Percentiles rank a stretch among this genome's conserved stretches.
phyloP scores from a whole-genome alignment of 1,139 yeast species.

The Taphrina communis region DNA sequence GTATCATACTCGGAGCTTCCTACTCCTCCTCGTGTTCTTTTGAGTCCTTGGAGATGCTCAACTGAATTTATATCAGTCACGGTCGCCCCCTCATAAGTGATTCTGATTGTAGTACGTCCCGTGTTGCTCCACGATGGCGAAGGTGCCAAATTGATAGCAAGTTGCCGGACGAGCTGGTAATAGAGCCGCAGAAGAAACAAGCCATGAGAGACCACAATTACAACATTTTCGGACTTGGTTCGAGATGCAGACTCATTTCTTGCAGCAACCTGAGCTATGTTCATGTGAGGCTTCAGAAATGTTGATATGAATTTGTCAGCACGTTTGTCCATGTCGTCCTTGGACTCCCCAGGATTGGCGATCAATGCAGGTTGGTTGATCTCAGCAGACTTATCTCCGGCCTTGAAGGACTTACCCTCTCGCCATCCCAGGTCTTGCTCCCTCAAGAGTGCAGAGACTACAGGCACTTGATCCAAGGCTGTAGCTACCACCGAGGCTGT shows the following conservation, averaged over 20 bases:
- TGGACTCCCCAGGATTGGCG: conserved; percentile 26
- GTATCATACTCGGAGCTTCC: conserved; percentile 31
- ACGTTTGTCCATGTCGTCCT: conserved; percentile 27
- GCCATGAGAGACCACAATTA: conserved; percentile 37
- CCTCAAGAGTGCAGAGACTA: background rate
- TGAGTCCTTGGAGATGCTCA: conserved; percentile 29
- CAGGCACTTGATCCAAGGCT: background rate
- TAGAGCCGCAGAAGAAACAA: conserved; percentile 33
- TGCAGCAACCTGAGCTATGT: background rate
- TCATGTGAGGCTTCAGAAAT: background rate
- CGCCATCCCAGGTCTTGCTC: conserved; percentile 40
- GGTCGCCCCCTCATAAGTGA: background rate
- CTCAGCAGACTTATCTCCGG: conserved; percentile 19
- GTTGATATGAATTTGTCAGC: conserved; percentile 5
- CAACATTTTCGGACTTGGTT: background rate
- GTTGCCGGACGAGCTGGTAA: background rate
- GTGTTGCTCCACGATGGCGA: conserved; percentile 37
- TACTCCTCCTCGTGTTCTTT: conserved; percentile 32
- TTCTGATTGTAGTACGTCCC: conserved; percentile 18
- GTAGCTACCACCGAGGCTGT: conserved; percentile 25
- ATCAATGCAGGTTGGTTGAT: background rate
- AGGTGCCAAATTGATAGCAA: conserved; percentile 10
- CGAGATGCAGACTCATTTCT: background rate
- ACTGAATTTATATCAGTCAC: conserved; percentile 24
- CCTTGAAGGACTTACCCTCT: conserved; percentile 25